Conservation (phyloP, 1,139 yeast species). For the Yamadazyma triangularis region DNA sequence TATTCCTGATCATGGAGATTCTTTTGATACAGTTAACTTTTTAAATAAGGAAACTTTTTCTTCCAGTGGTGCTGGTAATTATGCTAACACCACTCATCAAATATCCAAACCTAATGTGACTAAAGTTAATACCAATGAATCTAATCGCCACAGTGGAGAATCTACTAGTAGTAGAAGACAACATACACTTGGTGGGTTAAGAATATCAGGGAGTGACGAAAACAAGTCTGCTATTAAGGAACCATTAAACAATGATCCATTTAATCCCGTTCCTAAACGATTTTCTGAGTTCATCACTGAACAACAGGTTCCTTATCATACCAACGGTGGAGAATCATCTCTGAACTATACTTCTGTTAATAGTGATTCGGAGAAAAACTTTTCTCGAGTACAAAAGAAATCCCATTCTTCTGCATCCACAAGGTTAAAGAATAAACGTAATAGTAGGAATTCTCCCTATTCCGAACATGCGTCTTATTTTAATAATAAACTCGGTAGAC, state of each 20-base stretch:
- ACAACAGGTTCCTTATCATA: conserved; percentile 27
- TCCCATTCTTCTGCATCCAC: conserved; percentile 5
- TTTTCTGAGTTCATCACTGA: conserved; percentile 41
- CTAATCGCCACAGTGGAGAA: background rate
- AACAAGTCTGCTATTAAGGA: conserved; percentile 2
- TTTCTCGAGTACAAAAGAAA: conserved; percentile 2
- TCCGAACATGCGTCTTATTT: conserved; percentile 1
- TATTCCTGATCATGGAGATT: conserved; percentile 21
- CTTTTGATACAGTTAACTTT: conserved; percentile 30
- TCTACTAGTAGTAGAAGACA: background rate
- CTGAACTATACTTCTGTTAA: conserved; percentile 22
- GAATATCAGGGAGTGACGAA: conserved; percentile 2
- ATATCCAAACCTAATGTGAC: too few relatives aligned
- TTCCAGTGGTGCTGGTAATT: conserved; percentile 12
- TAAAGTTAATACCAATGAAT: background rate
- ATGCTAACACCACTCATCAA: conserved; percentile 21
- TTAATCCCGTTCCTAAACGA: conserved; percentile 37
- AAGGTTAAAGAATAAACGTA: background rate
- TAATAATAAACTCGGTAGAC: conserved; percentile 9
- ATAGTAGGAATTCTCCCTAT: background rate
- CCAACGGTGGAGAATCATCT: conserved; percentile 24
- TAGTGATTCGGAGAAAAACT: conserved; percentile 14
- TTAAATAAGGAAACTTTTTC: conserved; percentile 12
- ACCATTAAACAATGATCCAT: conserved; percentile 4
- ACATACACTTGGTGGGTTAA: conserved; percentile 5